Base-by-base conservation (phyloP, 108 stramenopile species). In the Cyclotella sp. region DNA sequence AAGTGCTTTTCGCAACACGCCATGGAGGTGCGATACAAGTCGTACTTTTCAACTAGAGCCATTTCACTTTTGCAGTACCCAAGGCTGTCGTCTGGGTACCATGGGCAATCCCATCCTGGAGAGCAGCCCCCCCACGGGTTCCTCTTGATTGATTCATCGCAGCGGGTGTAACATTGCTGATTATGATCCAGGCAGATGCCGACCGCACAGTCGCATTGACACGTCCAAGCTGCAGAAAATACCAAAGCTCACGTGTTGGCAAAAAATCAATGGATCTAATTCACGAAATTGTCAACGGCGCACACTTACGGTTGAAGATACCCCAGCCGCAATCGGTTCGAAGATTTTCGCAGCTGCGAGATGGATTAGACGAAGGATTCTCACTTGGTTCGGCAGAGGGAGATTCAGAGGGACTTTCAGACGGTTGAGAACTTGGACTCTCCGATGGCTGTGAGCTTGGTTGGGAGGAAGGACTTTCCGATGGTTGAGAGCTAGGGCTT, bases 31-130 rank as follows among this genome's bases (percentile, higher is more conserved):
- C 68, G 68, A 21, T 69, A 69, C 14, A 69, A 55, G 18, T 55
- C 68, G 53, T 55, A 27, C 3, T 21, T 39, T 22, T 69, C 16
- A 6, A 52, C 24, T 49, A 51, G 40, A 19, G 39, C 22, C 30
- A 55, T 55, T 54, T 69, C 39, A 46, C 53, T 55, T 19, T 21
- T 41, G 21, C 68, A 69, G 28, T 49, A 18, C 1, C 53, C 53
- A 3, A 9, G 9, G 2, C 15, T 24, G 1, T 16, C 24, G 22
- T 69, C 68, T 18, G 53, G n/a, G 55, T 19, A 55, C 68, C 68
- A 69, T 6, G 68, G 68, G 52, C 68, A 69, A 34, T 69, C 68
- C 53, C 68, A 69, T 8, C 68, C 68, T 7, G 68, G 53, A 15
- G 46, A 30, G n/a, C 68, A 69, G 19, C 68, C 68, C 16, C 51